Evolutionary conservation across 169 alveolate genomes (phyloP), one percentile per base, ranked within the genome.

Genomic region (Theileria sp.): DNA sequence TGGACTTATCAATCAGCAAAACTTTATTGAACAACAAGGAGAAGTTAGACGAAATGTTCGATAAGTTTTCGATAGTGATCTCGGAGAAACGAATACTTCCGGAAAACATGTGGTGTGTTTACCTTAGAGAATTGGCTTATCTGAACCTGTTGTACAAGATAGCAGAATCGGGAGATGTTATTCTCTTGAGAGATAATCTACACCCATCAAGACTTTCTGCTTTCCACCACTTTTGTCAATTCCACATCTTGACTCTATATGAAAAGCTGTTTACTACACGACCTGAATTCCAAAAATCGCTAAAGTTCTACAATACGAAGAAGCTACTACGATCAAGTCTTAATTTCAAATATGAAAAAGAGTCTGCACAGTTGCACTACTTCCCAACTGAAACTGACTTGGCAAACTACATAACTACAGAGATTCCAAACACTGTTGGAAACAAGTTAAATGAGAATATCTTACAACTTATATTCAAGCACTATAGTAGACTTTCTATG

Each of bases 131-230:
- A 50, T 64, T 91, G 61, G 88, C 91, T 12, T 91, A 91, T 77
- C 65, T 91, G 56, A 91, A 91, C 92, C 69, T 91, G 87, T 71
- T 91, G 38, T 91, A 91, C 87, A 77, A 82, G 25, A 62, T 91
- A 1, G 87, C 91, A 7, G 86, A 81, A 19, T 85, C 89, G 25
- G 91, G 90, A 38, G 80, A 61, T 25, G 64, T 75, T 19, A 68
- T 61, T 26, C 51, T 86, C 50, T 61, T 87, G 9, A 12, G 90
- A 17, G 88, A 86, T 25, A 1, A 28, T 21, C 87, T 81, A 66
- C 94, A 91, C 58, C 94, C 94, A 12, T 87, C 94, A 54, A 34
- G 94, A 73, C 80, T 91, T 13, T 82, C 89, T 26, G 68, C 94
- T n/a, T 91, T 91, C 77, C 77, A 91, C 81, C 92, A 91, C 77